Evolutionary conservation across 202 grass and related monocot genomes (phyloP).

Genomic region (Elaeis oleifera): DNA sequence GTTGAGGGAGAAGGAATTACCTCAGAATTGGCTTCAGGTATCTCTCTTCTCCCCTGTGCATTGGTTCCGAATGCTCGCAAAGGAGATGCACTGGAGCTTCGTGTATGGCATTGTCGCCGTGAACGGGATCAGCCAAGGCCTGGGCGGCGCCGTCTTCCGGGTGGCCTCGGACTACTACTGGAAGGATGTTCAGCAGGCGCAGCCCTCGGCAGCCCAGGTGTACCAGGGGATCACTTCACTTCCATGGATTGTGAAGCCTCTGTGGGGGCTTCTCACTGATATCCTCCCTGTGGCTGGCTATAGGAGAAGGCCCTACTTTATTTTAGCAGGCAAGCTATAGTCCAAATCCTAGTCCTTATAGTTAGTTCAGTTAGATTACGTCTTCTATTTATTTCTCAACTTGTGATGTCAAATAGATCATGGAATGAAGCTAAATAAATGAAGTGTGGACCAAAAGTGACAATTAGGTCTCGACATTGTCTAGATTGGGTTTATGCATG

Average conservation of each 20-base stretch:
- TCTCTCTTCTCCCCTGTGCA: slow-evolving; percentile 23
- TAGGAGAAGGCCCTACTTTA: slow-evolving; percentile 74
- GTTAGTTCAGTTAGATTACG: too few relatives aligned
- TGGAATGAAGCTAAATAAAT: too few relatives aligned
- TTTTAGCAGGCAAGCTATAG: slow-evolving; percentile 49
- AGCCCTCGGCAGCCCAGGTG: slow-evolving; percentile 90
- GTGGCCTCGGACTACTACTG: slow-evolving; percentile 91
- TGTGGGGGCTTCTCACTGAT: slow-evolving; percentile 95
- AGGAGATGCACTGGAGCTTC: slow-evolving; percentile 87
- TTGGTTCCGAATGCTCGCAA: slow-evolving; percentile 75
- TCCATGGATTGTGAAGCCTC: slow-evolving; percentile 87
- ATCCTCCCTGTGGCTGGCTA: slow-evolving; percentile 78
- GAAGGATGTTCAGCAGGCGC: slow-evolving; percentile 92
- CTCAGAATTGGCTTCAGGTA: slow-evolving; percentile 1
- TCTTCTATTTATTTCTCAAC: too few relatives aligned
- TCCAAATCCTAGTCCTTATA: too few relatives aligned
- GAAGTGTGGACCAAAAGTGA: too few relatives aligned
- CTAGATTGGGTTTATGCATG: too few relatives aligned
- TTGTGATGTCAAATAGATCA: too few relatives aligned
- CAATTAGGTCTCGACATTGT: too few relatives aligned
- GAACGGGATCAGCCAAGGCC: slow-evolving; percentile 77
- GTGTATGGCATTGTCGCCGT: slow-evolving; percentile 57
- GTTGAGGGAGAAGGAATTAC: neutral
- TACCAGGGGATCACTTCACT: slow-evolving; percentile 71
- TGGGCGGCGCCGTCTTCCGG: slow-evolving; percentile 55